phyloP scores from a whole-genome alignment of 495 filamentous ascomycete genomes.

The Tuber brumale region DNA sequence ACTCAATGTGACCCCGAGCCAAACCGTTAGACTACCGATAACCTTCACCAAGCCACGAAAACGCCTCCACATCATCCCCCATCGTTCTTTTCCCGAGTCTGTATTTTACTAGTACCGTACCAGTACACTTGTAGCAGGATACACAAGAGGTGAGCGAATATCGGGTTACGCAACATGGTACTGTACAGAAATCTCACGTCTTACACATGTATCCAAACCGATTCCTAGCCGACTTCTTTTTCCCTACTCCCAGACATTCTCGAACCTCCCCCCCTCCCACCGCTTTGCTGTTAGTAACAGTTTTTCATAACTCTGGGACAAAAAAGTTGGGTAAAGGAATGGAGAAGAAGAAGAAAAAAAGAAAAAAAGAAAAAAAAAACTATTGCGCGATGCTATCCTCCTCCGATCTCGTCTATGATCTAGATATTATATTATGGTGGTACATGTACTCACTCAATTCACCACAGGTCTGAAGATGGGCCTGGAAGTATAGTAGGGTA shows the following conservation, averaged over 20 bases:
- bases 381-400: neutral
- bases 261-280: neutral
- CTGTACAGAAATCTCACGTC: neutral
- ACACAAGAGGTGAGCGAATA: neutral
- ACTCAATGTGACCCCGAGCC: neutral
- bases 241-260: neutral
- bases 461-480: no score
- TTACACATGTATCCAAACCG: neutral
- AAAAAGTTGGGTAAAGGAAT: neutral
- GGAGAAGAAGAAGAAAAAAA: neutral
- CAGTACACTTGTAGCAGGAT: neutral
- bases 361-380: no score
- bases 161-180: neutral
- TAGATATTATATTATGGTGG: neutral
- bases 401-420: neutral
- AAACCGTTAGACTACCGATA: neutral
- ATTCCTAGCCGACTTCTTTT: neutral
- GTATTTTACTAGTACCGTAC: neutral
- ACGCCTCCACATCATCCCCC: neutral
- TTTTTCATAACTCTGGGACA: neutral
- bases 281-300: neutral
- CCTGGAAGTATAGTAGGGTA: neutral
- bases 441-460: neutral
- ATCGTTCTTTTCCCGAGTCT: neutral
- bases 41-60: constrained; percentile 2